Conservation (phyloP, 768 basidiomycete species). For the Flagelloscypha sp. region DNA sequence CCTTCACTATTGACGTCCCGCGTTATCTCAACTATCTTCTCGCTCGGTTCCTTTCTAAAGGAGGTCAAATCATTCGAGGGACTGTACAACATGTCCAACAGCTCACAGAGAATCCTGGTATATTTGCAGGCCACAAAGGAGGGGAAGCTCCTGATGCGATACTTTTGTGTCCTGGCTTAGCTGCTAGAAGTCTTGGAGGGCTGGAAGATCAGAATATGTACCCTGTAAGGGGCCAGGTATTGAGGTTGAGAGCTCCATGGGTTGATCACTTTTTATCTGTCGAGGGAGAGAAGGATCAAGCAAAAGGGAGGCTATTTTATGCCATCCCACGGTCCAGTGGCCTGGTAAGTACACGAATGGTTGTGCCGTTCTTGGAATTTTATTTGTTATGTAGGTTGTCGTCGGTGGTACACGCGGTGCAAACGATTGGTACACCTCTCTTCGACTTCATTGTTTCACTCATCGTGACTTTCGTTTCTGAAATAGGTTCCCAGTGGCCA, state of each 20-base stretch:
- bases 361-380: too few relatives aligned
- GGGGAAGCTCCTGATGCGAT: conserved; percentile 41
- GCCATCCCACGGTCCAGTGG: conserved; percentile 56
- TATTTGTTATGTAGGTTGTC: too few relatives aligned
- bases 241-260: conserved; percentile 64
- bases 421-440: conserved; percentile 48
- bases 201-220: conserved; percentile 69
- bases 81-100: conserved; percentile 63
- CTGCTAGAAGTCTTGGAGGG: conserved; percentile 67
- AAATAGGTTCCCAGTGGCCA: conserved; percentile 62
- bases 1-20: conserved; percentile 63
- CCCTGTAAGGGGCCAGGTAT: conserved; percentile 80
- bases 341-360: too few relatives aligned
- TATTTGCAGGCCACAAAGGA: conserved; percentile 22
- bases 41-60: conserved; percentile 51
- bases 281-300: conserved; percentile 41
- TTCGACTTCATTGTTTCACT: neutral
- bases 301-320: conserved; percentile 43
- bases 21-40: conserved; percentile 67
- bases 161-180: conserved; percentile 66
- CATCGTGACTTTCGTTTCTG: conserved; percentile 11
- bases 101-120: conserved; percentile 48
- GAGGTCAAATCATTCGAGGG: conserved; percentile 54
- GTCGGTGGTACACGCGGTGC: conserved; percentile 51
- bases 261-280: too few relatives aligned